Conservation (phyloP, 192 early-diverging fungal genomes). For the Gaertneriomyces sp. region DNA sequence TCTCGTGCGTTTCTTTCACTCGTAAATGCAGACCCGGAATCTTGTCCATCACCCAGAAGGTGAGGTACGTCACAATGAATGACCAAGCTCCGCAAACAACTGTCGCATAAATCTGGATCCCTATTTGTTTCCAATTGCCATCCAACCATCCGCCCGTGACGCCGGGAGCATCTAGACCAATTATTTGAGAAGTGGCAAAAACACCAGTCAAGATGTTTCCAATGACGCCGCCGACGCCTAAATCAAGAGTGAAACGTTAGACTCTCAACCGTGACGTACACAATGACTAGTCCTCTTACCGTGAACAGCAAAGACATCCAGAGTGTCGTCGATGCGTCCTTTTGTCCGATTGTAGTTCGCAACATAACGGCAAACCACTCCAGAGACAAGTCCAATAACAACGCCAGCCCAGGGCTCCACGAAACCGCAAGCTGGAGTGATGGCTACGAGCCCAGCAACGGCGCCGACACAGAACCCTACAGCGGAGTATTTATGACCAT, state of each 20-base stretch:
- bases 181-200: conserved; percentile 73
- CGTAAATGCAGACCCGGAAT: conserved; percentile 69
- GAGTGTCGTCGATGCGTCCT: conserved; percentile 39
- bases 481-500: conserved; percentile 66
- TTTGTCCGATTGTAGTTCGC: conserved; percentile 55
- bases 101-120: conserved; percentile 72
- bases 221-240: conserved; percentile 64
- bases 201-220: conserved; percentile 83
- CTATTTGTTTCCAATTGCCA: conserved; percentile 76
- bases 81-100: conserved; percentile 68
- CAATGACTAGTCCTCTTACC: conserved; percentile 32
- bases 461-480: conserved; percentile 88
- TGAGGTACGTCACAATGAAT: conserved; percentile 70
- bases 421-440: conserved; percentile 81
- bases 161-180: conserved; percentile 55
- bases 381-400: conserved; percentile 70
- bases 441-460: conserved; percentile 81
- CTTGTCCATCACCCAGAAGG: conserved; percentile 66
- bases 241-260: too few relatives aligned
- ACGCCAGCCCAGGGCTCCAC: conserved; percentile 69
- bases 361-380: conserved; percentile 59
- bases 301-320: conserved; percentile 84
- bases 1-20: conserved; percentile 58
- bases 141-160: conserved; percentile 75
- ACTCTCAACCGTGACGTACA: too few relatives aligned